Conservation (phyloP, 164 flowering plant genomes). For the Umbellularia californica region DNA sequence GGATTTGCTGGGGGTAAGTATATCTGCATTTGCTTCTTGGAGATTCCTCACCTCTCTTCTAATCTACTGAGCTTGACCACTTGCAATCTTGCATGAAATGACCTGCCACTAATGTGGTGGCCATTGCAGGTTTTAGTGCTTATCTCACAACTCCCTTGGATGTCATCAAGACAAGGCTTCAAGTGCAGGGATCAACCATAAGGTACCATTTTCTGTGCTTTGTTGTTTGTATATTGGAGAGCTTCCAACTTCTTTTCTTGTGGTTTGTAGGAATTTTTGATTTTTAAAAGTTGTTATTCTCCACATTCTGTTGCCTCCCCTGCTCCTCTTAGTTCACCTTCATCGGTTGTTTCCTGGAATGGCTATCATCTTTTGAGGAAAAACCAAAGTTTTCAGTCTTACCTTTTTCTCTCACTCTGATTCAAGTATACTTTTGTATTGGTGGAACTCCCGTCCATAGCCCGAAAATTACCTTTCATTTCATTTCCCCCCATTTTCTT, state of each 20-base stretch:
- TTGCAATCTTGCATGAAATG: not conserved
- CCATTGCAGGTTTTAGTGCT: conserved; percentile 68
- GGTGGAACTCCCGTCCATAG: no score
- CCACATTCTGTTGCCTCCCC: no score
- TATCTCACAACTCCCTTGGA: conserved; percentile 91
- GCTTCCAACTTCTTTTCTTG: not conserved
- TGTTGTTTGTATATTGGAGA: not conserved
- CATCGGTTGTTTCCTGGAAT: no score
- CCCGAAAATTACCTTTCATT: not conserved
- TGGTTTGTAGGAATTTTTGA: not conserved
- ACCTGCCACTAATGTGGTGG: not conserved
- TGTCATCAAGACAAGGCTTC: conserved; percentile 90
- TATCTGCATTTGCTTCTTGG: conserved; percentile 11
- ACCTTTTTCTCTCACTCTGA: no score
- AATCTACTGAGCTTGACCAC: not conserved
- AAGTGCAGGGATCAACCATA: conserved; percentile 74
- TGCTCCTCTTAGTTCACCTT: no score
- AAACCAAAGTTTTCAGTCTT: no score
- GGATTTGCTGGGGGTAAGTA: conserved; percentile 88
- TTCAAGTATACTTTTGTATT: no score
- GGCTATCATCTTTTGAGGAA: no score
- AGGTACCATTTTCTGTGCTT: conserved; percentile 37
- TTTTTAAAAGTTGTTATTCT: not conserved
- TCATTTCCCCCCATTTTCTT: not conserved
- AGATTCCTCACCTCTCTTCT: not conserved